Conservation (phyloP, 257 asterid genomes). For the Primulina tabacum region DNA sequence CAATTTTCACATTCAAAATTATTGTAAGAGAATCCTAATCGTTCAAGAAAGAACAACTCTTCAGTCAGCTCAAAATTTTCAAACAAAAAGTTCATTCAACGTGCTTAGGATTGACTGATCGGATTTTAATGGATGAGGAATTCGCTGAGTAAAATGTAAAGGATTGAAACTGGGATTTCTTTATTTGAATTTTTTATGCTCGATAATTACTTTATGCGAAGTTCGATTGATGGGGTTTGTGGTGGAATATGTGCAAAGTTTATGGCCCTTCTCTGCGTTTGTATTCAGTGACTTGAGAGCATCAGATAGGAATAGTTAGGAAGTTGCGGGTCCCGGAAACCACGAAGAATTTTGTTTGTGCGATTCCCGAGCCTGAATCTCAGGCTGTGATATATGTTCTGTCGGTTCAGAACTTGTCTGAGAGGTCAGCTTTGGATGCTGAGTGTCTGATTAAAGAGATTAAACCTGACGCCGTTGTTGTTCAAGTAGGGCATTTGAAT, state of each 20-base stretch:
- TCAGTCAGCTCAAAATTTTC: too few species aligned
- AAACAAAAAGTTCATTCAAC: too few species aligned
- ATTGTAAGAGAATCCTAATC: too few species aligned
- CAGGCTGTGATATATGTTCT: conserved; percentile 59
- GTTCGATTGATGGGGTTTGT: conserved; percentile 34
- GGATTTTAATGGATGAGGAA: not conserved
- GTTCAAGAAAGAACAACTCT: too few species aligned
- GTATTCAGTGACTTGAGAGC: conserved; percentile 56
- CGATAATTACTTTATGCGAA: conserved; percentile 3
- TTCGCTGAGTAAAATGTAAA: conserved; percentile 13
- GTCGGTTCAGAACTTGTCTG: conserved; percentile 80
- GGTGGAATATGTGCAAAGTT: conserved; percentile 47
- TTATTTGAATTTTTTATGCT: conserved; percentile 11
- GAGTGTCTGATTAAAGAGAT: conserved; percentile 68
- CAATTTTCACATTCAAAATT: too few species aligned
- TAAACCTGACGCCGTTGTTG: conserved; percentile 92
- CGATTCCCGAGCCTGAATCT: conserved; percentile 65
- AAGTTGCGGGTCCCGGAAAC: conserved; percentile 66
- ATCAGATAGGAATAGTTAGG: conserved; percentile 61
- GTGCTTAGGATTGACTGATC: not conserved
- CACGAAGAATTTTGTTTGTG: conserved; percentile 77
- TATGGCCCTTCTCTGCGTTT: conserved; percentile 75
- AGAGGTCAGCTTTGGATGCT: conserved; percentile 73
- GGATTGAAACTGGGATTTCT: conserved; percentile 10
- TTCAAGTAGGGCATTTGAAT: conserved; percentile 53